These are phyloP conservation scores for Ceratocystis ficicola DNA, from an alignment of 2,329 filamentous ascomycete species.

Conservation along the genomic window DNA sequence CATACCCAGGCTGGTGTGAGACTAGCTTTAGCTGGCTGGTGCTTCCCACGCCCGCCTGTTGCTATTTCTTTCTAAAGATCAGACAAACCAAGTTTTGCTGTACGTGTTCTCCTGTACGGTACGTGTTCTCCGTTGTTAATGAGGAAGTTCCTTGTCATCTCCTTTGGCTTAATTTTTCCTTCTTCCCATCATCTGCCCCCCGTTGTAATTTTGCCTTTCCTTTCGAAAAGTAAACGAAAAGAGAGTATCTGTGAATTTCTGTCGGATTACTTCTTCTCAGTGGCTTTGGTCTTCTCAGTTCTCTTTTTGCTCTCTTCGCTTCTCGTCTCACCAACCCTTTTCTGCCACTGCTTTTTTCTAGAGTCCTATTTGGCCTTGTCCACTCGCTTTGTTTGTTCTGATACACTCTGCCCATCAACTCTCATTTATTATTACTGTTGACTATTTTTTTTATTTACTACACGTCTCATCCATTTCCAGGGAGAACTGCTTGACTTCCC, in stretches of 20 bases:
- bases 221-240: neutral
- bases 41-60: neutral
- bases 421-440: constrained; percentile 2
- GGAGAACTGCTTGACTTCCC: neutral
- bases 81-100: constrained; percentile 1
- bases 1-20: neutral
- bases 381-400: constrained; percentile 12
- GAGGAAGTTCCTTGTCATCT: constrained; percentile 2
- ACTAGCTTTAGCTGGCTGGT: neutral
- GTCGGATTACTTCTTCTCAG: neutral
- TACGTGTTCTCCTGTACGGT: constrained; percentile 6
- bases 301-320: neutral
- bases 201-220: neutral
- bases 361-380: constrained; percentile 12
- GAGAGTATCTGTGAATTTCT: neutral
- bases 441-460: constrained; percentile 12
- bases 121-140: constrained; percentile 10
- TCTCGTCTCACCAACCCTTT: constrained; percentile 1
- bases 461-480: constrained; percentile 14
- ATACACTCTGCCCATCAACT: neutral
- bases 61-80: neutral
- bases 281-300: neutral
- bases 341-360: neutral
- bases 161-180: constrained; percentile 1
- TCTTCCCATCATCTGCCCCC: neutral